A percentile compares a stretch with the other conserved stretches of the same genome.
Evolutionary conservation across 257 asterid species (phyloP).

Genomic region (Buddleja alternifolia): DNA sequence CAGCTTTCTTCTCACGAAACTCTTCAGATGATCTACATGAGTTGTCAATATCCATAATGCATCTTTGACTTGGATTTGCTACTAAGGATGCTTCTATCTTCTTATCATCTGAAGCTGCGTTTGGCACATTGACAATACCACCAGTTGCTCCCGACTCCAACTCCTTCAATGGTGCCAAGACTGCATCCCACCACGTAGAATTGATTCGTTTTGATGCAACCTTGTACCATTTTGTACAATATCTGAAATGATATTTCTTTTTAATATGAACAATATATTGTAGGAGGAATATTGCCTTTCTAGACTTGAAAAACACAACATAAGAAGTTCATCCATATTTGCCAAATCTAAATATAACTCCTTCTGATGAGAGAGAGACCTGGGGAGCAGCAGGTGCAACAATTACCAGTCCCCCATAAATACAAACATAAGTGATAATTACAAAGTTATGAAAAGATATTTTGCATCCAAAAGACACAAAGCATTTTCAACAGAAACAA

Average conservation of each 20-base stretch:
- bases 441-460: background rate
- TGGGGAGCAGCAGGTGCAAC: background rate
- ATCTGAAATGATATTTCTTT: slow-evolving; percentile 52
- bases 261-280: background rate
- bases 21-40: slow-evolving; percentile 26
- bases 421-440: slow-evolving; percentile 3
- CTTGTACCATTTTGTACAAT: slow-evolving; percentile 94
- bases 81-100: slow-evolving; percentile 30
- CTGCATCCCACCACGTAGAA: slow-evolving; percentile 85
- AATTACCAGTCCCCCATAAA: background rate
- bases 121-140: slow-evolving; percentile 42
- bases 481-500: background rate
- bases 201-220: slow-evolving; percentile 69
- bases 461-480: background rate
- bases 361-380: background rate
- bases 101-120: slow-evolving; percentile 38
- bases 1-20: slow-evolving; percentile 25
- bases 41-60: slow-evolving; percentile 22
- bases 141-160: slow-evolving; percentile 77
- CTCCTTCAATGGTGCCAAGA: slow-evolving; percentile 75
- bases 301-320: slow-evolving; percentile 5
- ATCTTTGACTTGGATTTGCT: slow-evolving; percentile 25
- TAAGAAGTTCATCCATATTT: slow-evolving; percentile 13
- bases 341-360: background rate
- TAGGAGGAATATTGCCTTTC: background rate